Base-by-base conservation (phyloP, 1,284 basidiomycete genomes). In the Calocybe gambosa region DNA sequence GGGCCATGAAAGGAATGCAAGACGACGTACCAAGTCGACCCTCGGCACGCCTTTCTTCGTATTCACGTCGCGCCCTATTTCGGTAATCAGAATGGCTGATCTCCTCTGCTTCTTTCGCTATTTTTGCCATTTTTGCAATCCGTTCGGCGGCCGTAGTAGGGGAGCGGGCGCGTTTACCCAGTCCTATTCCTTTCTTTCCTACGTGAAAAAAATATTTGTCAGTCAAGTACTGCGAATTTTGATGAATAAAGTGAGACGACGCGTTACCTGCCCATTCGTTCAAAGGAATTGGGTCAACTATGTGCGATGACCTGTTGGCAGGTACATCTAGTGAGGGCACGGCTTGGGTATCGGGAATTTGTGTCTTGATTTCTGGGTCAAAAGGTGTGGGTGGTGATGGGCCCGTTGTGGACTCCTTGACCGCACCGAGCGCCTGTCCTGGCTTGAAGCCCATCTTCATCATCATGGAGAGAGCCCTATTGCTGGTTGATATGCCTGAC, bases 381-480 rank as follows among this genome's bases (percentile, higher is more conserved):
- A 50, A 51, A 34, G 49, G 36, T 16, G 49, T 19, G 26, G 47
- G 12, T 36, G 57, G 58, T 7, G 51, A 58, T 28, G 18, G 34
- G 6, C 38, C 9, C 25, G 25, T 5, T 9, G 25, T 9, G 25
- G 25, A 34, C 36, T 68, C 59, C 7, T 65, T 60, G 16, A 60
- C 55, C 55, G 63, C 71, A 3, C 89, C 89, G 29, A 91, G 71
- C 2, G 85, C 69, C 61, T 88, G 78, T 10, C 89, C 89, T 1
- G 85, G 80, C 66, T 84, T 83, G 67, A 89, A 90, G 1, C 89
- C 89, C 88, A 90, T 90, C 68, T 85, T 89, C 74, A 87, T 79
- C 88, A 91, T 91, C 71, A 91, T 89, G 8, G 77, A 75, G 46
- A 90, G 69, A 3, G 88, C 87, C 62, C 89, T 91, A 66, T 77